Conservation (phyloP, 2,329 filamentous ascomycete genomes). For the Seiridium unicorne region DNA sequence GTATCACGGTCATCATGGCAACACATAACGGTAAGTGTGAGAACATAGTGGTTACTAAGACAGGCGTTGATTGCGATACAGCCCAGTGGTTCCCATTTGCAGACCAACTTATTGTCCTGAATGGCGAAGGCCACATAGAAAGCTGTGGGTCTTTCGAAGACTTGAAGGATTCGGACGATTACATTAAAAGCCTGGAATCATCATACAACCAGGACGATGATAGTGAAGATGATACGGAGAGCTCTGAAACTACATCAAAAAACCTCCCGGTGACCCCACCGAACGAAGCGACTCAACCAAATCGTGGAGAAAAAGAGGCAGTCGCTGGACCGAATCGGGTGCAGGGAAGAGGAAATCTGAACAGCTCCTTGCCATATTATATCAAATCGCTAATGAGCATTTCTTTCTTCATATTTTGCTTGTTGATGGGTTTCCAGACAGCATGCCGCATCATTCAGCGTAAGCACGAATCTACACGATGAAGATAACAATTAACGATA, state of each 20-base stretch:
- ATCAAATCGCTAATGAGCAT: neutral
- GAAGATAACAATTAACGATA: neutral
- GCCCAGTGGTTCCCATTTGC: conserved; percentile 4
- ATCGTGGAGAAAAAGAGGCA: neutral
- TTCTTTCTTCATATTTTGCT: neutral
- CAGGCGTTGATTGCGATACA: neutral
- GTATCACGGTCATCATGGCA: conserved; percentile 2
- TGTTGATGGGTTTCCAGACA: neutral
- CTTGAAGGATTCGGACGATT: neutral
- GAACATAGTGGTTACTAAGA: neutral
- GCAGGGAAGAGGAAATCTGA: neutral
- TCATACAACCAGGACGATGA: neutral
- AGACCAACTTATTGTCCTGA: conserved; percentile 1
- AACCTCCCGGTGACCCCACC: neutral
- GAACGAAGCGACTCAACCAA: neutral
- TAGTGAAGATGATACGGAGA: neutral
- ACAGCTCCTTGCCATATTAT: conserved; percentile 6
- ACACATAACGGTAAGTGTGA: conserved; percentile 1
- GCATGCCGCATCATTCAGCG: conserved; percentile 1
- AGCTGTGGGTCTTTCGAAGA: neutral
- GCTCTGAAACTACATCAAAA: neutral
- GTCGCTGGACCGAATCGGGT: no score
- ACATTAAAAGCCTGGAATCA: neutral
- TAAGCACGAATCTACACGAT: neutral
- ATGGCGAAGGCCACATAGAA: neutral